Base-by-base conservation (phyloP, 2,329 filamentous ascomycete genomes). In the Fusarium acutatum region DNA sequence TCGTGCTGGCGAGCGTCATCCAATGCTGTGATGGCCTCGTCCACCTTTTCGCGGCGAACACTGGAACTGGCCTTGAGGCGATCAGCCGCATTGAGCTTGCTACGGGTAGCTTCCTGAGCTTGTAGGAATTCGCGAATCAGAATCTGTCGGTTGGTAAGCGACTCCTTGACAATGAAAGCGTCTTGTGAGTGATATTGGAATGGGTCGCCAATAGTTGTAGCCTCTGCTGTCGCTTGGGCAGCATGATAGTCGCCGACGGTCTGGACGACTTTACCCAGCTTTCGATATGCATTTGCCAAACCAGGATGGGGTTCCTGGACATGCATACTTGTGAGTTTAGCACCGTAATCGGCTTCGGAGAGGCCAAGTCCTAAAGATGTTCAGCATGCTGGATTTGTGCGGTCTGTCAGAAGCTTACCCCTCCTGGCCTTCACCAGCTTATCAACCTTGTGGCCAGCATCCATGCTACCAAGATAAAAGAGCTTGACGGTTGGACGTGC, bases 151-250 rank as follows among this genome's bases (percentile, higher is more conserved):
- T 99, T 99, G 8, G 96, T 99, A 72, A 99, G 88, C 17, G 95
- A 97, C 81, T 99, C 96, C 83, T 99, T 99, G 75, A 98, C 96
- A 77, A 98, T 97, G 80, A 98, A 97, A 49, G 96, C 94, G 82
- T 99, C 96, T 64, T 94, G 92, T 49, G 95, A 97, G 83, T 98
- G 95, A 80, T 98, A 98, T 78, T 95, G 93, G 71, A 99, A 91
- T 17, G 96, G 94, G 77, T 99, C 96, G 50, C 94, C 95, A 57
- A 99, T 88, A 3, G 96, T 98, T 14, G 96, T 97, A 14, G 96
- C 96, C 85, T 99, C 96, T 22, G 95, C 95, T 6, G 96, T 99
- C 44, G 95, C 96, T 84, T 99, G 96, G 3, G 96, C 96, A 22
- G 96, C 95, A 82, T 98, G 96, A 79, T 92, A 98, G 83, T 99